Evolutionary conservation across 163 green algal genomes (phyloP).

Genomic region (Scenedesmus sp.): DNA sequence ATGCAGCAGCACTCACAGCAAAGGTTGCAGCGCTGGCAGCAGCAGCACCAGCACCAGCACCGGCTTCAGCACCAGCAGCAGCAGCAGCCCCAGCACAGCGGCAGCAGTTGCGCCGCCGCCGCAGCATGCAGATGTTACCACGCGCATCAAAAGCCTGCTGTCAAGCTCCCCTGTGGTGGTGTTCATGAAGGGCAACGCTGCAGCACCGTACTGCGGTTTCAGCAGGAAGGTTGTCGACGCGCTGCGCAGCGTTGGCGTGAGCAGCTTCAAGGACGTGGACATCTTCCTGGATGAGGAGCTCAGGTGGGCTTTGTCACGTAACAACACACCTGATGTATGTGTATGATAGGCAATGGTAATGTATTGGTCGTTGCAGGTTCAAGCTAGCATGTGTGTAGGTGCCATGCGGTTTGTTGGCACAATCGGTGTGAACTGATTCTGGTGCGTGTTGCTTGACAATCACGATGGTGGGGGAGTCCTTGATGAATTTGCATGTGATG

Average conservation of each 20-base stretch:
- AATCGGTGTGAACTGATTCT: background rate
- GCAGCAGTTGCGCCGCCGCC: background rate
- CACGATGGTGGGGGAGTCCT: too few species aligned
- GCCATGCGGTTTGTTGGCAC: background rate
- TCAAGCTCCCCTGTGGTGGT: slow-evolving; percentile 71
- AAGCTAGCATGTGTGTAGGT: background rate
- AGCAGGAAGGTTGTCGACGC: slow-evolving; percentile 79
- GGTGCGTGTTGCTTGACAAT: too few species aligned
- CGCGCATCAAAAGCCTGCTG: slow-evolving; percentile 72
- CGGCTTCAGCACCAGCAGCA: slow-evolving; percentile 22
- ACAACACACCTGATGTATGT: background rate
- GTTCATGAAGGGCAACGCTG: slow-evolving; percentile 87
- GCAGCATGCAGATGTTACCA: slow-evolving; percentile 24
- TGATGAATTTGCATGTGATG: too few species aligned
- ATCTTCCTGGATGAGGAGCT: slow-evolving; percentile 81
- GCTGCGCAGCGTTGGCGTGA: slow-evolving; percentile 56
- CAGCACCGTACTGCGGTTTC: slow-evolving; percentile 86
- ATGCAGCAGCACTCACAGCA: slow-evolving; percentile 73
- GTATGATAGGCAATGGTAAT: background rate
- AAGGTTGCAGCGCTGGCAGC: slow-evolving; percentile 63
- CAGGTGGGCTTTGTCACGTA: background rate
- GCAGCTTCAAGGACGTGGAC: slow-evolving; percentile 78
- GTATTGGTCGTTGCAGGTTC: background rate
- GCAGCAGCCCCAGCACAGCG: slow-evolving; percentile 6
- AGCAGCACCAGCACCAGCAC: background rate